phyloP scores from a whole-genome alignment of 371 early-diverging fungal species.

The Chytridium lagenaria region DNA sequence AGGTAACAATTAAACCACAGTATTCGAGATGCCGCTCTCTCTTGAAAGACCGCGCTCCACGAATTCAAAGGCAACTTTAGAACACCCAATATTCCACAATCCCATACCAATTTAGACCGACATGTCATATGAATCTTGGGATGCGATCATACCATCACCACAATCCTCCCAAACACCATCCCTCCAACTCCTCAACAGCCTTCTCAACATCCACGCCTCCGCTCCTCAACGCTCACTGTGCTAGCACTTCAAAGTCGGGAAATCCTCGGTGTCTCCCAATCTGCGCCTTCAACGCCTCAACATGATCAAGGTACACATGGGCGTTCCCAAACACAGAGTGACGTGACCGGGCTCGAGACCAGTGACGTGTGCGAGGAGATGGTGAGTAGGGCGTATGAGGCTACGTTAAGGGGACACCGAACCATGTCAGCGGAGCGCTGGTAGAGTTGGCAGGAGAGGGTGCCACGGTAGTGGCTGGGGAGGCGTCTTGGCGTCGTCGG shows the following conservation, averaged over 20 bases:
- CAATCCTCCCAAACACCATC: slow-evolving; percentile 85
- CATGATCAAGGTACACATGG: slow-evolving; percentile 96
- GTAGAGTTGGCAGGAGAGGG: slow-evolving; percentile 95
- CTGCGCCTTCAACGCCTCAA: slow-evolving; percentile 88
- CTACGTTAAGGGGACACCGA: slow-evolving; percentile 99
- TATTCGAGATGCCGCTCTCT: too few relatives aligned
- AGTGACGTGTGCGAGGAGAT: slow-evolving; percentile 93
- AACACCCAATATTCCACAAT: too few relatives aligned
- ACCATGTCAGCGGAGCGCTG: slow-evolving; percentile 99
- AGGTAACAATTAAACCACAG: too few relatives aligned
- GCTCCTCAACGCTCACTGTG: slow-evolving; percentile 15
- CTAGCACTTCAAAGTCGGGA: slow-evolving; percentile 83
- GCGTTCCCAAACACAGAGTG: slow-evolving; percentile 97
- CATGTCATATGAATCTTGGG: slow-evolving; percentile 97
- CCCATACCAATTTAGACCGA: slow-evolving; percentile 45
- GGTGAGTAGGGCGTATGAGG: slow-evolving; percentile 95
- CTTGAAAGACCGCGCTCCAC: too few relatives aligned
- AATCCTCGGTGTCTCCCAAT: slow-evolving; percentile 83
- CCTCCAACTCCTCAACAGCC: slow-evolving; percentile 75
- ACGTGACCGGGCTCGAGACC: slow-evolving; percentile 90
- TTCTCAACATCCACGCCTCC: slow-evolving; percentile 35
- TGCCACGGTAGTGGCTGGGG: neutral
- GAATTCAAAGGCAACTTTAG: too few relatives aligned
- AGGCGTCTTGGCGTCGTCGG: slow-evolving; percentile 28
- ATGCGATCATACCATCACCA: slow-evolving; percentile 88